Conservation (phyloP, 495 filamentous ascomycete species). For the Daldinia decipiens region DNA sequence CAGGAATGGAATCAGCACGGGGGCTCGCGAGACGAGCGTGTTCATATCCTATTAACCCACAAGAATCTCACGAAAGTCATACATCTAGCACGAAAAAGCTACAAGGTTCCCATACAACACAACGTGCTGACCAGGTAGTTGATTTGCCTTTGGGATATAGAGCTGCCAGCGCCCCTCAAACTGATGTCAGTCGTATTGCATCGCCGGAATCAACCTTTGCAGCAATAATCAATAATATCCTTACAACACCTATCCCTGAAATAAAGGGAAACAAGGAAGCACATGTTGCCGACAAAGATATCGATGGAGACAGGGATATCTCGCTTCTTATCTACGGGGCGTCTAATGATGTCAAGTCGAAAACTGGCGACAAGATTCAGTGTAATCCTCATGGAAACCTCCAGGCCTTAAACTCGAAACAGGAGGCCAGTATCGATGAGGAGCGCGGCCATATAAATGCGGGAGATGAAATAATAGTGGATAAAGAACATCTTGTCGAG, state of each 20-base stretch:
- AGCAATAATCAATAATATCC: not conserved
- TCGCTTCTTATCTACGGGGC: not conserved
- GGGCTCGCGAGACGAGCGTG: not conserved
- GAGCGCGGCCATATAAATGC: not conserved
- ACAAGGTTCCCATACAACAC: not conserved
- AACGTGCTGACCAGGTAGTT: not conserved
- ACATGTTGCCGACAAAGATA: no score
- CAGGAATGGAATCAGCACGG: not conserved
- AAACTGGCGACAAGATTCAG: not conserved
- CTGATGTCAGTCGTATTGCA: not conserved
- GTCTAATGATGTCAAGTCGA: not conserved
- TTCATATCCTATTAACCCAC: not conserved
- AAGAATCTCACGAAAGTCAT: not conserved
- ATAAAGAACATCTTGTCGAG: not conserved
- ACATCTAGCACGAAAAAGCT: not conserved
- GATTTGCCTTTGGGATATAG: not conserved
- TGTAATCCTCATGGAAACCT: not conserved
- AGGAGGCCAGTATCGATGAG: not conserved
- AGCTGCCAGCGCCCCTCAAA: constrained; percentile 9
- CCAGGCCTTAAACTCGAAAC: not conserved
- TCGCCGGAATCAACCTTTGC: not conserved
- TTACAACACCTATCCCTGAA: not conserved
- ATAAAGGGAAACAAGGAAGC: not conserved
- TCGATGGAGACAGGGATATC: not conserved
- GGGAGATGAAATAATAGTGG: not conserved